Evolutionary conservation across 2,329 filamentous ascomycete genomes (phyloP), one percentile per base, ranked within the genome.

Genomic region (Graphiopsis chlorocephala): DNA sequence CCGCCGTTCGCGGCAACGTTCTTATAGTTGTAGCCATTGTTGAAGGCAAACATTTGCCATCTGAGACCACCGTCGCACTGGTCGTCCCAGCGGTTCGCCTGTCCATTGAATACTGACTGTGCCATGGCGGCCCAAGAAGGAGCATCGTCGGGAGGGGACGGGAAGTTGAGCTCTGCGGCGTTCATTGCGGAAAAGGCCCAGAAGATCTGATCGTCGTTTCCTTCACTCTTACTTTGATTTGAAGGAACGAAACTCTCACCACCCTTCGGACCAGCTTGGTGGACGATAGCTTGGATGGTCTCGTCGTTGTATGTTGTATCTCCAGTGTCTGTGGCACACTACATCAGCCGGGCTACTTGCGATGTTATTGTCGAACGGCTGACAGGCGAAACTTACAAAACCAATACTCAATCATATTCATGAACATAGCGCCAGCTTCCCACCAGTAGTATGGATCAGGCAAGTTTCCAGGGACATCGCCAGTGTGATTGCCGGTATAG

Each of bases 371-470:
- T 50, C 3, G 33, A 47, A 53, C 15, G 17, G 26, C 17, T 20
- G 3, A 3, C 50, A n/a, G 17, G 50, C 50, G 26, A 17, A 26
- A 62, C 64, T 85, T 82, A 67, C 88, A 82, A 67, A 88, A 84
- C 85, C 87, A 89, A 75, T 91, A 91, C 75, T 91, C 88, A 48
- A 91, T 81, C 70, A 90, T 79, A 1, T 87, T 85, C 67, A 88
- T 86, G 82, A 89, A 90, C 78, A 92, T 77, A 58, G 72, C 75
- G 17, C 75, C 75, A 29, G 85, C 86, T 74, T 91, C 86, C 89
- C 88, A 91, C 89, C 89, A 92, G 80, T 90, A 91, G 74, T 89
- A 89, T 67, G 89, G 89, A 29, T 82, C 75, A 1, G 87, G 86
- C 33, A 93, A 78, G 62, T 84, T 77, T 53, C 84, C 84, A 10